Evolutionary conservation across 345 rosid species (phyloP), one percentile per base, ranked within the genome.

Genomic region (Combretum micranthum): DNA sequence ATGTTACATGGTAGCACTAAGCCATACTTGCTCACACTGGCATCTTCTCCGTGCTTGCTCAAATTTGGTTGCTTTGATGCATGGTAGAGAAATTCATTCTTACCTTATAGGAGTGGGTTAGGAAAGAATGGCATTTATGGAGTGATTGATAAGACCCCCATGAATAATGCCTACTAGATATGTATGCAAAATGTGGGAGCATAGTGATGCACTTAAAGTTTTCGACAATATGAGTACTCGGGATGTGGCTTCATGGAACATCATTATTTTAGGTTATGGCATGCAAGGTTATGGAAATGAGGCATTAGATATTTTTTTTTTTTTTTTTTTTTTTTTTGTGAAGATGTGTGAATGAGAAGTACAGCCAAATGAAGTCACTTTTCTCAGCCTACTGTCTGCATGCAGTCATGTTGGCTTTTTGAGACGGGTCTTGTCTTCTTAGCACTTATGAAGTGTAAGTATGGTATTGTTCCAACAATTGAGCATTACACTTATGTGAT

Each of bases 201-300:
- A 72, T 77, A 71, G 65, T 66, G 76, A 80, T 21, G 91, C 88
- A 12, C 68, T n/a, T 4, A 45, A 58, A 63, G 69, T 80, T 67
- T 85, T 82, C 26, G 59, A 76, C 56, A 64, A 49, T 15, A 68
- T 78, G 76, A 75, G 72, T 53, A 62, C 21, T 10, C 75, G 54
- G 65, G 81, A 79, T 69, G 69, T 72, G 45, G 83, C 83, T 20
- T 80, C 93, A 14, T 85, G 93, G 88, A 83, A 78, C 54, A 79
- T 79, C 53, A 73, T 85, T 75, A 80, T 83, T 22, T 68, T 61
- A 61, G 93, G 87, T 22, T 81, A 75, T 37, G 93, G 80, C 43
- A 64, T 78, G 50, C 83, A 80, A 59, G 82, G 89, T 61, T 60
- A 70, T 21, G 85, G 79, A 10, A 61, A 55, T 20, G 68, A 75